These are phyloP conservation scores for Claviceps humidiphila DNA, from an alignment of 2,329 filamentous ascomycete genomes.

Conservation along the genomic window DNA sequence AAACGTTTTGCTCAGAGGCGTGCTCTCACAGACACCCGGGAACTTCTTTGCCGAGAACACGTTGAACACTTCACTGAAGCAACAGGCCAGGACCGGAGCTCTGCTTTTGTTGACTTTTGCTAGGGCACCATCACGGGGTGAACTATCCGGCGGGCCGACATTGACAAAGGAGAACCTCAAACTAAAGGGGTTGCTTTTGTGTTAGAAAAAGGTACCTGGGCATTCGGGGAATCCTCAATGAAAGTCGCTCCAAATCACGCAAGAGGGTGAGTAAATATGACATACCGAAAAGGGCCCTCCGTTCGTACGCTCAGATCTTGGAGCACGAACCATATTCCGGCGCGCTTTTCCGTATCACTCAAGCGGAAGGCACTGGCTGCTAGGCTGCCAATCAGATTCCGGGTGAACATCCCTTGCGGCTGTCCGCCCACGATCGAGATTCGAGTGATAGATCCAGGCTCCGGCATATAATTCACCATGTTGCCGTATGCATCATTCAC, in stretches of 20 bases:
- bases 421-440: constrained; percentile 29
- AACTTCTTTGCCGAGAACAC: constrained; percentile 98
- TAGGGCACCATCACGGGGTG: constrained; percentile 23
- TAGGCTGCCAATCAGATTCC: constrained; percentile 87
- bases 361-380: constrained; percentile 80
- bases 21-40: constrained; percentile 92
- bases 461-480: constrained; percentile 15
- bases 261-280: neutral
- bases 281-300: constrained; percentile 77
- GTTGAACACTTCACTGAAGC: constrained; percentile 79
- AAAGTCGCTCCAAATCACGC: neutral
- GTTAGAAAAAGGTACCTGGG: constrained; percentile 8
- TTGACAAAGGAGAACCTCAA: constrained; percentile 69
- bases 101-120: constrained; percentile 53
- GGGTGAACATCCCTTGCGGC: constrained; percentile 76
- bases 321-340: constrained; percentile 92
- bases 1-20: constrained; percentile 80
- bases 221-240: neutral
- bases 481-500: constrained; percentile 13
- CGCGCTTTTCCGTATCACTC: constrained; percentile 63
- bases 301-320: constrained; percentile 91
- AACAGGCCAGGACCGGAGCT: constrained; percentile 70
- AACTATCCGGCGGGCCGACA: constrained; percentile 44
- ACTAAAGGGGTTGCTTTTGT: neutral
- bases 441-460: constrained; percentile 17